Conservation (phyloP, 768 basidiomycete species). For the Clavaria fumosa region DNA sequence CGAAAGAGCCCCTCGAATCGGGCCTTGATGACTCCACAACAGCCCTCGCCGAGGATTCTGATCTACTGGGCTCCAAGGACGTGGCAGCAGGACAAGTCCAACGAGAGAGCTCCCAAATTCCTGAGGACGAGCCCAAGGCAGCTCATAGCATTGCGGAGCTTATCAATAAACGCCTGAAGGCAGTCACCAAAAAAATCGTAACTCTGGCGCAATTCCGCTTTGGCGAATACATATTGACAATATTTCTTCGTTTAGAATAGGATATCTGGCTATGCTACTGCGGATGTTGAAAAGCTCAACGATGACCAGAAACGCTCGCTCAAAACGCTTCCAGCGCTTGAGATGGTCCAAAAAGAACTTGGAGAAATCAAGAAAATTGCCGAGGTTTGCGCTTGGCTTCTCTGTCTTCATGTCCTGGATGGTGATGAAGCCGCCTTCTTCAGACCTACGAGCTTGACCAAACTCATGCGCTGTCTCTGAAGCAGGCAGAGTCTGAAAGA, state of each 20-base stretch:
- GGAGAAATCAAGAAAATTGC: constrained; percentile 72
- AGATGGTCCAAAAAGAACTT: constrained; percentile 68
- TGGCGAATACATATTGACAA: constrained; percentile 9
- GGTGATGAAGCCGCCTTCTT: no score
- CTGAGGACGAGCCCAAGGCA: constrained; percentile 41
- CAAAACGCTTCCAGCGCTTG: constrained; percentile 58
- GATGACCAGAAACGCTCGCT: constrained; percentile 73
- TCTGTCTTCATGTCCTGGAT: constrained; percentile 3
- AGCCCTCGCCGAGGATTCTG: no score
- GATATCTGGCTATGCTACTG: constrained; percentile 54
- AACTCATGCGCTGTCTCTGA: constrained; percentile 36
- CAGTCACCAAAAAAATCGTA: constrained; percentile 75
- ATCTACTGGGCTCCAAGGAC: no score
- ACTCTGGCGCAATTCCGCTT: no score
- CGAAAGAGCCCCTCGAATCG: no score
- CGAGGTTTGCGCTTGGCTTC: constrained; percentile 37
- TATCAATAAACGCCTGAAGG: constrained; percentile 62
- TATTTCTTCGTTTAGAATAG: constrained; percentile 35
- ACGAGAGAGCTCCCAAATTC: constrained; percentile 24
- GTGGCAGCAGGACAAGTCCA: no score
- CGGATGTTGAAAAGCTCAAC: constrained; percentile 58
- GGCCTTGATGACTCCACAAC: no score
- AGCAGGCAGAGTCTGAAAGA: constrained; percentile 41
- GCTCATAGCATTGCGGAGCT: constrained; percentile 70
- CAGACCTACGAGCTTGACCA: constrained; percentile 54